Conservation (phyloP, 768 basidiomycete species). For the Hysterangium stoloniferum region DNA sequence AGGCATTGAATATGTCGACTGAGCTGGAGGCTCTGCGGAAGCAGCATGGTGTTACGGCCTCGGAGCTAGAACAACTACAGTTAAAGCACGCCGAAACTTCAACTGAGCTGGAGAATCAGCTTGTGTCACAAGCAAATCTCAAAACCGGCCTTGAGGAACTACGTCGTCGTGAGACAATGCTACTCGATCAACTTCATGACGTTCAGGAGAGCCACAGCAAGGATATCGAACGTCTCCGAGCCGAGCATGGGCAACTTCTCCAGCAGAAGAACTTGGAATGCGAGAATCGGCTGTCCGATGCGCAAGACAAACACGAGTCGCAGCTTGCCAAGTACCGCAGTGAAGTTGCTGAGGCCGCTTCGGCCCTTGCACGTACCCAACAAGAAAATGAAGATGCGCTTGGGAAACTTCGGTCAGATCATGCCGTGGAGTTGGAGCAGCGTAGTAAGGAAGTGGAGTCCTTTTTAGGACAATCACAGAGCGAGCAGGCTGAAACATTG, state of each 20-base stretch:
- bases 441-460: conserved; percentile 49
- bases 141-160: conserved; percentile 7
- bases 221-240: conserved; percentile 36
- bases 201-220: conserved; percentile 27
- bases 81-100: conserved; percentile 47
- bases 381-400: conserved; percentile 55
- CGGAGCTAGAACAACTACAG: conserved; percentile 46
- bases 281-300: conserved; percentile 32
- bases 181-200: conserved; percentile 25
- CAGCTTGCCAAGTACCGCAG: conserved; percentile 31
- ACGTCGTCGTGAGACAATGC: conserved; percentile 34
- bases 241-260: conserved; percentile 38
- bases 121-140: conserved; percentile 30
- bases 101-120: conserved; percentile 23
- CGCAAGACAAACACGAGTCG: conserved; percentile 44
- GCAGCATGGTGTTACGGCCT: conserved; percentile 48
- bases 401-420: conserved; percentile 45
- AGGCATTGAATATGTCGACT: conserved; percentile 83
- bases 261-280: conserved; percentile 34
- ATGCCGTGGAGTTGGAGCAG: conserved; percentile 44
- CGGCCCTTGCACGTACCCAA: conserved; percentile 28
- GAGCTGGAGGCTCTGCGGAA: conserved; percentile 71
- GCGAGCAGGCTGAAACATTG: conserved; percentile 48
- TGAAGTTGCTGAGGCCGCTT: conserved; percentile 38
- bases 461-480: conserved; percentile 37